Evolutionary conservation across 1,139 yeast species (phyloP).

Genomic region (Spencermartinsiella ligniputridi): DNA sequence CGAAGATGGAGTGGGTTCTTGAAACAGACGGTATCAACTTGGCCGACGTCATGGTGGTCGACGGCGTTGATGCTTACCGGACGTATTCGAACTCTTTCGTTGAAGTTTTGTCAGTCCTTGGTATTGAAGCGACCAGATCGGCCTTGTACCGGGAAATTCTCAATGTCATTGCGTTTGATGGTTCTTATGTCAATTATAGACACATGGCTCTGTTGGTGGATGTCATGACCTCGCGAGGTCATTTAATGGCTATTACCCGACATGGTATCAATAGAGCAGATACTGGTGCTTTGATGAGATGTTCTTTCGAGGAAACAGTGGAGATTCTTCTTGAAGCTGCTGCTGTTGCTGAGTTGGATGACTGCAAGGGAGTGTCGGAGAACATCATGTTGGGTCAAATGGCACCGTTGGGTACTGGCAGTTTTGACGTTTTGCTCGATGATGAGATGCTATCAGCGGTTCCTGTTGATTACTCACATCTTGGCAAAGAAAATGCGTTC

Average conservation of each 20-base stretch:
- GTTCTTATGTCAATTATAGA: slow-evolving; percentile 98
- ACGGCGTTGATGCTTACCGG: slow-evolving; percentile 87
- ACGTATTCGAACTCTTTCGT: slow-evolving; percentile 95
- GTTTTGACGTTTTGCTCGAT: slow-evolving; percentile 93
- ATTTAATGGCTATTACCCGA: slow-evolving; percentile 97
- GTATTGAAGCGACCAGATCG: slow-evolving; percentile 97
- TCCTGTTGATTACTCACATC: slow-evolving; percentile 43
- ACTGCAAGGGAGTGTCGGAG: slow-evolving; percentile 97
- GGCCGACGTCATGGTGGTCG: slow-evolving; percentile 91
- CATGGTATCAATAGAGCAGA: slow-evolving; percentile 99
- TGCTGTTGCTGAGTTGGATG: slow-evolving; percentile 95
- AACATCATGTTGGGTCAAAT: slow-evolving; percentile 96
- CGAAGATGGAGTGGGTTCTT: slow-evolving; percentile 94
- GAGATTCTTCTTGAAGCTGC: slow-evolving; percentile 97
- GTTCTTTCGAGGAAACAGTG: slow-evolving; percentile 98
- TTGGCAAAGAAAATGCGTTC: slow-evolving; percentile 19
- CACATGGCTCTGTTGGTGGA: slow-evolving; percentile 97
- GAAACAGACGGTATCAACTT: slow-evolving; percentile 98
- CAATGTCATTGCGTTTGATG: slow-evolving; percentile 98
- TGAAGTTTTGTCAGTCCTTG: slow-evolving; percentile 89
- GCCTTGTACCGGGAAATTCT: slow-evolving; percentile 90
- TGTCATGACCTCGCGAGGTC: slow-evolving; percentile 98
- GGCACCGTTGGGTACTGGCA: slow-evolving; percentile 99
- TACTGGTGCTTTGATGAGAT: slow-evolving; percentile 98
- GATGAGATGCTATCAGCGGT: slow-evolving; percentile 76